Evolutionary conservation across 202 grass and related monocot species (phyloP).

Genomic region (Panicum hallii): DNA sequence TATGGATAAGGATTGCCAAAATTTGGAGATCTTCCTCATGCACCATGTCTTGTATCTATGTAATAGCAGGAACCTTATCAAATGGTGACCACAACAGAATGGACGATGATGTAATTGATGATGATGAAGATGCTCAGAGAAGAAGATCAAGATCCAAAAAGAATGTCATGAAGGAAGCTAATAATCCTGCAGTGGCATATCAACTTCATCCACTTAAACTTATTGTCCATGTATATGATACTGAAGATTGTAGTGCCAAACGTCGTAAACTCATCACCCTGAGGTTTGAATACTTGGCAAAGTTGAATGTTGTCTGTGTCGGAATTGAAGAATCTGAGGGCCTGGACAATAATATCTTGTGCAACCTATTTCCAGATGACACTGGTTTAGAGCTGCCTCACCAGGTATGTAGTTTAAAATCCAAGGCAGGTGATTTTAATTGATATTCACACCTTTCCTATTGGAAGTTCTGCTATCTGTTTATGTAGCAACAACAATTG

Average conservation of each 20-base stretch:
- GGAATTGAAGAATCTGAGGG: slow-evolving; percentile 77
- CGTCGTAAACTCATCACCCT: slow-evolving; percentile 57
- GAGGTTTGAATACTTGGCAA: slow-evolving; percentile 89
- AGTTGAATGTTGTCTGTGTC: slow-evolving; percentile 91
- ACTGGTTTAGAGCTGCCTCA: slow-evolving; percentile 90
- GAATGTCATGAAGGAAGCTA: slow-evolving; percentile 65
- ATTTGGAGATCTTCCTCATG: slow-evolving; percentile 38
- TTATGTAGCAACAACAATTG: neutral
- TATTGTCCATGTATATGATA: slow-evolving; percentile 76
- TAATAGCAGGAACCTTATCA: slow-evolving; percentile 55
- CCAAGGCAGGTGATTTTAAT: slow-evolving; percentile 25
- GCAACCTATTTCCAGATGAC: slow-evolving; percentile 98
- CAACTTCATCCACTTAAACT: slow-evolving; percentile 93
- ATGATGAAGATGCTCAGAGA: slow-evolving; percentile 93
- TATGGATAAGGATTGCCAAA: neutral
- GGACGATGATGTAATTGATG: slow-evolving; percentile 91
- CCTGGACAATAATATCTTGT: slow-evolving; percentile 76
- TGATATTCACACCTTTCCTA: slow-evolving; percentile 24
- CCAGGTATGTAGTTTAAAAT: slow-evolving; percentile 55
- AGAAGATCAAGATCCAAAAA: slow-evolving; percentile 90
- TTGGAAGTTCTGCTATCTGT: slow-evolving; percentile 1
- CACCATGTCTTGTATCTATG: slow-evolving; percentile 26
- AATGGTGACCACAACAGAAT: slow-evolving; percentile 66
- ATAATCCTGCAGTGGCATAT: slow-evolving; percentile 64
- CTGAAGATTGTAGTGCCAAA: slow-evolving; percentile 65